Conservation (phyloP, 2,329 filamentous ascomycete genomes). For the Colletotrichum echinochloae region DNA sequence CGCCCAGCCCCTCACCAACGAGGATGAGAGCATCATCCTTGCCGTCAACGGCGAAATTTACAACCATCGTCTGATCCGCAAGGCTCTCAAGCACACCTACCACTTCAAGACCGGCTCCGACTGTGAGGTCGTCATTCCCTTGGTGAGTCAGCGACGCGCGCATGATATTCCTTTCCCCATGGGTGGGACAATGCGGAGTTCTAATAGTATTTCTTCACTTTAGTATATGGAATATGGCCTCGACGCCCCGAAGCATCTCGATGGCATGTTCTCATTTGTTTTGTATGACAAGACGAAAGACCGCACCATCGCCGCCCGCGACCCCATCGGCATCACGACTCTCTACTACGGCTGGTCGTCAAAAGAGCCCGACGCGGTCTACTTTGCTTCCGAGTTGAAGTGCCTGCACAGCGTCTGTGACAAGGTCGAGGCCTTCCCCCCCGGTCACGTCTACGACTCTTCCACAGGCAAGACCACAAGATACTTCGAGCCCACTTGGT, state of each 20-base stretch:
- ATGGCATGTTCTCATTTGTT: slow-evolving; percentile 99
- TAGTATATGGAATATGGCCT: slow-evolving; percentile 93
- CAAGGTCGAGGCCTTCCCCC: slow-evolving; percentile 93
- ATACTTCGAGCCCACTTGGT: slow-evolving; percentile 95
- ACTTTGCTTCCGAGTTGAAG: slow-evolving; percentile 98
- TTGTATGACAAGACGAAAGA: slow-evolving; percentile 96
- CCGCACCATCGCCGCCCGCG: slow-evolving; percentile 91
- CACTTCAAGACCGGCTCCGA: slow-evolving; percentile 99
- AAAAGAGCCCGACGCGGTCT: slow-evolving; percentile 83
- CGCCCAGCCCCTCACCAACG: slow-evolving; percentile 94
- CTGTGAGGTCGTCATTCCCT: slow-evolving; percentile 97
- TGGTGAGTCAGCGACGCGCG: slow-evolving; percentile 69
- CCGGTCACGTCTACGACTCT: slow-evolving; percentile 96
- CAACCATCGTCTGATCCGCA: slow-evolving; percentile 96
- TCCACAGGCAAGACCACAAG: slow-evolving; percentile 85
- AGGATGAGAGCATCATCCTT: slow-evolving; percentile 87
- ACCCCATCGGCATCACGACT: slow-evolving; percentile 96
- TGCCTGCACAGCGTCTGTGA: slow-evolving; percentile 94
- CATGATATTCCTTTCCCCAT: background rate
- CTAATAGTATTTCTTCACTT: slow-evolving; percentile 9
- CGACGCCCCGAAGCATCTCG: slow-evolving; percentile 91
- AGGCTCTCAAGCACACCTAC: slow-evolving; percentile 84
- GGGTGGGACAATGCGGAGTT: slow-evolving; percentile 6
- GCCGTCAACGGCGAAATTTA: slow-evolving; percentile 99
- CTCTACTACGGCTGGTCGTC: slow-evolving; percentile 96